Evolutionary conservation across 2,329 filamentous ascomycete species (phyloP), one percentile per base, ranked within the genome.

Genomic region (Aureobasidium sp.): DNA sequence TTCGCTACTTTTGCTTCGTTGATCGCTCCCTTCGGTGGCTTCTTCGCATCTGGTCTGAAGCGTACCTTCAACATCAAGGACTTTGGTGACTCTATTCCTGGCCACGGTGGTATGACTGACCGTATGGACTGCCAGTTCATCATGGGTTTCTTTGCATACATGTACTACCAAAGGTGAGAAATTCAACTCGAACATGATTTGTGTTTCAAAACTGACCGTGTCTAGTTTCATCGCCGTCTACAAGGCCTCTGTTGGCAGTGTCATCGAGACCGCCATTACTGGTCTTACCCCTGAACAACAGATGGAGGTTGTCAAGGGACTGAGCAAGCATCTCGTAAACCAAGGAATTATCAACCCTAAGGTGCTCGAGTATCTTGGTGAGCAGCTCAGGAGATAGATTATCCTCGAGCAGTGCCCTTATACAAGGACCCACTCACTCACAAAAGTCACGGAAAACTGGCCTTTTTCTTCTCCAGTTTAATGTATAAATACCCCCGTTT

Each of bases 41-140:
- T 99, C 83, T 99, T 99, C 73, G 94, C 94, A 5, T 97, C 92
- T 2, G 94, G 94, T 0, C 83, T 99, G 62, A 99, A 99, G 83
- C 90, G 94, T 34, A 97, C 93, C 3, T 99, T 99, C 80, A 97
- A 99, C 79, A 95, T 99, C 82, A 99, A 99, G 82, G 94, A 99
- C 78, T 99, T 99, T 77, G 94, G 94, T 67, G 90, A 99, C 76
- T 96, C 91, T 1, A 99, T 99, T 68, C 94, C 94, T 1, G 94
- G 94, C 27, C 94, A 99, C 70, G 94, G 94, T 64, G 94, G 94
- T 68, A 97, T 99, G 78, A 99, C 94, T 16, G 94, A 99, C 73
- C 89, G 94, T 64, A 97, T 99, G 93, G 94, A 99, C 73, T 99
- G 94, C 75, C 94, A 99, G 73, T 99, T 99, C 78, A 97, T 97